Conservation (phyloP, 257 asterid species). For the Solanum medicagineum region DNA sequence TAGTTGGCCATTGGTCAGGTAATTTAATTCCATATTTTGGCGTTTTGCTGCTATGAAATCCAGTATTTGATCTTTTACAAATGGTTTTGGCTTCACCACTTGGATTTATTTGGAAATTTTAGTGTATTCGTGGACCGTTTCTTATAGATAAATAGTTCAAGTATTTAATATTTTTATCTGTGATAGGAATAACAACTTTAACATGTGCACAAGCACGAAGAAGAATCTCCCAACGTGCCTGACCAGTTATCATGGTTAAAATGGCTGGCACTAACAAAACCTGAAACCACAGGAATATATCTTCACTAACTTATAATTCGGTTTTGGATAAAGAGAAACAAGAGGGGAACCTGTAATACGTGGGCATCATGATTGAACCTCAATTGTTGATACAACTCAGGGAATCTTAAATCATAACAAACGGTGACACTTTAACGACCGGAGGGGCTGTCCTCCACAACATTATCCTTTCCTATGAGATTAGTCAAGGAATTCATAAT, state of each 20-base stretch:
- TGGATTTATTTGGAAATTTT: not conserved
- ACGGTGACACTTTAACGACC: conserved; percentile 80
- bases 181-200: not conserved
- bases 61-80: not conserved
- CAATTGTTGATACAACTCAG: conserved; percentile 83
- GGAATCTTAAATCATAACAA: conserved; percentile 90
- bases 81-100: not conserved
- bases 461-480: conserved; percentile 49
- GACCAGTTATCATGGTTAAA: conserved; percentile 75
- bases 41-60: not conserved
- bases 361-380: conserved; percentile 68
- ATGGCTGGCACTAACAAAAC: conserved; percentile 85
- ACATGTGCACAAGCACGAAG: conserved; percentile 88
- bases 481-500: not conserved
- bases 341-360: conserved; percentile 19
- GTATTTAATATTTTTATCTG: not conserved
- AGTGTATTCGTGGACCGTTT: not conserved
- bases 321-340: not conserved
- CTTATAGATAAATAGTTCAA: not conserved
- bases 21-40: not conserved
- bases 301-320: not conserved
- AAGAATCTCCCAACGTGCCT: conserved; percentile 90
- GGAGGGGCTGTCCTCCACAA: conserved; percentile 62
- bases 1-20: conserved; percentile 58
- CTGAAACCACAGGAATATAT: conserved; percentile 4